Conservation (phyloP, 2,329 filamentous ascomycete genomes). For the Beauveria medogensis region DNA sequence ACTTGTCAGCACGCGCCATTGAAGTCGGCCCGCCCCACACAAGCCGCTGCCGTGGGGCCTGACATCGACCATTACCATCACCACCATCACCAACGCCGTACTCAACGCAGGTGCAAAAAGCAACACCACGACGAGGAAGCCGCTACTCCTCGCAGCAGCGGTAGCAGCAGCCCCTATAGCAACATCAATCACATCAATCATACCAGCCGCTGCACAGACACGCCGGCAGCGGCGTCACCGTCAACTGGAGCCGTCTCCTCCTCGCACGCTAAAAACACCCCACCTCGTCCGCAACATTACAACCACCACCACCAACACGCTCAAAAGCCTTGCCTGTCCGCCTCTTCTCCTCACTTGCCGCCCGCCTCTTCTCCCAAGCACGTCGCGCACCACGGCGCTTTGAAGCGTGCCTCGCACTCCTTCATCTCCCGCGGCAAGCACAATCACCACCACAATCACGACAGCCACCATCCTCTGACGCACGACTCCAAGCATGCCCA, state of each 20-base stretch:
- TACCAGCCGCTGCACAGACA: background rate
- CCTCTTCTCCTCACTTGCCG: slow-evolving; percentile 1
- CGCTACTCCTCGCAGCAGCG: background rate
- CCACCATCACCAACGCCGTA: background rate
- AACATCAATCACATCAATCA: background rate
- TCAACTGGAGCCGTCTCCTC: background rate
- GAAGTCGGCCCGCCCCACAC: background rate
- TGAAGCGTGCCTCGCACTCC: slow-evolving; percentile 12
- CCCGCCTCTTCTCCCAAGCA: slow-evolving; percentile 7
- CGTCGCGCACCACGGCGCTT: slow-evolving; percentile 5
- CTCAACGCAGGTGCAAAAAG: background rate
- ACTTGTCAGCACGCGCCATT: background rate
- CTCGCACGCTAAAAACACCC: background rate
- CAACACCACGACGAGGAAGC: background rate
- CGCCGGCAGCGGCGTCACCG: background rate
- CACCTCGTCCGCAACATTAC: slow-evolving; percentile 1
- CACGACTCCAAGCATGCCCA: slow-evolving; percentile 2
- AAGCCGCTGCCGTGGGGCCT: slow-evolving; percentile 6
- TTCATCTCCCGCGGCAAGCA: slow-evolving; percentile 10
- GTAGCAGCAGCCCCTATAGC: background rate
- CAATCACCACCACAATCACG: background rate
- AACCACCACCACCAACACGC: background rate
- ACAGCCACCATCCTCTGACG: background rate
- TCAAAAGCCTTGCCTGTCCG: slow-evolving; percentile 6
- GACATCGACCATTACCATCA: background rate